Conservation (phyloP, 495 filamentous ascomycete species). For the Penicillium atrosanguineum region DNA sequence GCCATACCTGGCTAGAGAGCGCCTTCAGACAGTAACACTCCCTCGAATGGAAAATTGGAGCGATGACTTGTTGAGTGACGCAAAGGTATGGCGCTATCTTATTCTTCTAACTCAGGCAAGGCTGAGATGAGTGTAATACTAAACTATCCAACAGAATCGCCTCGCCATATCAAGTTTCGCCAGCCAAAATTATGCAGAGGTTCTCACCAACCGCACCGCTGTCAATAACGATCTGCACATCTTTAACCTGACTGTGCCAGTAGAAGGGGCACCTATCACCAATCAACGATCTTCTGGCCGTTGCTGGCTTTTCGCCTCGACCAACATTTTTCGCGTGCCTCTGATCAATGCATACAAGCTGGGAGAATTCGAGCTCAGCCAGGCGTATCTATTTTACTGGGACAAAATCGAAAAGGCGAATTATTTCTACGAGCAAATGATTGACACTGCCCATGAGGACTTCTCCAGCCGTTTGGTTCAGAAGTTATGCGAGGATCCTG, state of each 20-base stretch:
- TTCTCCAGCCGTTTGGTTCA: constrained; percentile 69
- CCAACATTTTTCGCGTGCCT: constrained; percentile 82
- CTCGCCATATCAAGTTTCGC: too few species aligned
- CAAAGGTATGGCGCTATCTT: too few species aligned
- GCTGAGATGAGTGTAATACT: too few species aligned
- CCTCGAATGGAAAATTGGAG: too few species aligned
- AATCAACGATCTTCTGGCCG: constrained; percentile 76
- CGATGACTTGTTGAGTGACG: too few species aligned
- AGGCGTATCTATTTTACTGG: constrained; percentile 91
- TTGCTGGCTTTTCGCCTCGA: constrained; percentile 87
- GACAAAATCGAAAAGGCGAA: constrained; percentile 93
- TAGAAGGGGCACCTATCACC: constrained; percentile 80
- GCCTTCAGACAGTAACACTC: too few species aligned
- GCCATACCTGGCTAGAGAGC: too few species aligned
- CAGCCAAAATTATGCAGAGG: too few species aligned
- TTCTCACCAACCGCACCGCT: neutral
- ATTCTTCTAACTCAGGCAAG: too few species aligned
- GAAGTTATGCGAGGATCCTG: constrained; percentile 59
- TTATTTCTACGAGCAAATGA: constrained; percentile 78
- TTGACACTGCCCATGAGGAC: constrained; percentile 65
- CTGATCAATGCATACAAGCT: constrained; percentile 78
- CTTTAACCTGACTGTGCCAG: constrained; percentile 78
- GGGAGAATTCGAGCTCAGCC: constrained; percentile 75
- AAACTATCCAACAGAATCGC: too few species aligned
- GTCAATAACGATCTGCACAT: constrained; percentile 58